A percentile compares a stretch with the other conserved stretches of the same genome.
Conservation (phyloP, 208 protist genomes). For the Leishmania turanica region DNA sequence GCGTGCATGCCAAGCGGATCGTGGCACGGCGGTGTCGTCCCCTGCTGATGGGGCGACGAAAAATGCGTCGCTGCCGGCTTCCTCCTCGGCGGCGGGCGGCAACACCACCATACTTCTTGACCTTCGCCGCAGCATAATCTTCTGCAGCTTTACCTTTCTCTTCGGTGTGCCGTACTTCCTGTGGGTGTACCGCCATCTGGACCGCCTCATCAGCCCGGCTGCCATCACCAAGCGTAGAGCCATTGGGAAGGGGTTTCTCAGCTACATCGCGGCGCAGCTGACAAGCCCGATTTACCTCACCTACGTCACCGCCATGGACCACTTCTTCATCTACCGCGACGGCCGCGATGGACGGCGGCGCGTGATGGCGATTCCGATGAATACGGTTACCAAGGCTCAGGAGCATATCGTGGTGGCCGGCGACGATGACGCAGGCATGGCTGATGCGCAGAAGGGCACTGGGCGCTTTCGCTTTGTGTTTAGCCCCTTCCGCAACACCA, state of each 20-base stretch:
- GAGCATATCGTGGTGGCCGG: conserved; percentile 23
- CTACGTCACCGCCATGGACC: conserved; percentile 72
- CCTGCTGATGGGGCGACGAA: not conserved
- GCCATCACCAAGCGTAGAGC: conserved; percentile 56
- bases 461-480: conserved; percentile 31
- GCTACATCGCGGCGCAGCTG: conserved; percentile 59
- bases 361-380: conserved; percentile 42
- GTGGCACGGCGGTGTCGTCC: not conserved
- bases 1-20: conserved; percentile 1
- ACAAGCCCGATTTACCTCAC: conserved; percentile 68
- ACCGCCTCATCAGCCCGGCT: conserved; percentile 41
- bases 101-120: conserved; percentile 57
- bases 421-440: conserved; percentile 22
- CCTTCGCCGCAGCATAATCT: conserved; percentile 77
- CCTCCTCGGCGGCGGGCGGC: not conserved
- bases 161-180: conserved; percentile 76
- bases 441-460: conserved; percentile 12
- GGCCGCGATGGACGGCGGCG: conserved; percentile 61
- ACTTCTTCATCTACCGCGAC: conserved; percentile 80
- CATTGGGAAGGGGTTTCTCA: conserved; percentile 72
- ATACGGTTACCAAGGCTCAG: not conserved
- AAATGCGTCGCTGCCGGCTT: not conserved
- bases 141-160: conserved; percentile 72
- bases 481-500: conserved; percentile 20
- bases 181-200: conserved; percentile 53